phyloP scores from a whole-genome alignment of 768 basidiomycete genomes.

The Tricholomella constricta region DNA sequence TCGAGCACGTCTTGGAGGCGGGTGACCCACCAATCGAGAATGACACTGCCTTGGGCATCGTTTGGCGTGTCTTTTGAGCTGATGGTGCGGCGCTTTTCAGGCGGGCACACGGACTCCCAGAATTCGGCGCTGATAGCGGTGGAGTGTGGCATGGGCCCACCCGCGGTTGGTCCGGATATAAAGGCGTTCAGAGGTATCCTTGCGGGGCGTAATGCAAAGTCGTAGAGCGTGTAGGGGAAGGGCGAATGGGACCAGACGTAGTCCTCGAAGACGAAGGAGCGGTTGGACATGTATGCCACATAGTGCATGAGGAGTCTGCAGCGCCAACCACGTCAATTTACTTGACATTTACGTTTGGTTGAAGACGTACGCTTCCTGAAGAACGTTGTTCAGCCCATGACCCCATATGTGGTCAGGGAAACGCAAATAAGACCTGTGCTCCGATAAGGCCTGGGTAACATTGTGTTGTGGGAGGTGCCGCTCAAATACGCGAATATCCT shows the following conservation, averaged over 20 bases:
- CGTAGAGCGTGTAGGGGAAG: slow-evolving; percentile 55
- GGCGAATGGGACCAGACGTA: slow-evolving; percentile 60
- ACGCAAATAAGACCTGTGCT: slow-evolving; percentile 38
- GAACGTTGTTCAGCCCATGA: slow-evolving; percentile 61
- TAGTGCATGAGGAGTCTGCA: slow-evolving; percentile 52
- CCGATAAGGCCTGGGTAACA: slow-evolving; percentile 7
- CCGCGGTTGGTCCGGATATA: slow-evolving; percentile 56
- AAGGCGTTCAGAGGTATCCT: slow-evolving; percentile 61
- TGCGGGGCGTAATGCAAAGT: slow-evolving; percentile 51
- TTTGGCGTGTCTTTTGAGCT: slow-evolving; percentile 37
- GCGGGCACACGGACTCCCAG: slow-evolving; percentile 50
- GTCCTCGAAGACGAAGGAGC: slow-evolving; percentile 65
- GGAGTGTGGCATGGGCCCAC: slow-evolving; percentile 37
- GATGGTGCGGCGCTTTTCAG: slow-evolving; percentile 31
- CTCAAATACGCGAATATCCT: slow-evolving; percentile 23
- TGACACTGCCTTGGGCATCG: slow-evolving; percentile 39
- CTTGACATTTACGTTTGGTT: not conserved
- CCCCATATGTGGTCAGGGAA: slow-evolving; percentile 63
- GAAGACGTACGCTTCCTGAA: slow-evolving; percentile 54
- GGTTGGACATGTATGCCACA: slow-evolving; percentile 48
- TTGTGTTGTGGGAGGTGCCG: slow-evolving; percentile 23
- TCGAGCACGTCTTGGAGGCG: slow-evolving; percentile 36
- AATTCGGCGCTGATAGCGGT: slow-evolving; percentile 50
- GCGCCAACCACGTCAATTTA: not conserved
- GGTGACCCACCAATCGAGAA: slow-evolving; percentile 54